Evolutionary conservation across 371 early-diverging fungal genomes (phyloP), one percentile per base, ranked within the genome.

Genomic region (Syncephalis plumigaleata): DNA sequence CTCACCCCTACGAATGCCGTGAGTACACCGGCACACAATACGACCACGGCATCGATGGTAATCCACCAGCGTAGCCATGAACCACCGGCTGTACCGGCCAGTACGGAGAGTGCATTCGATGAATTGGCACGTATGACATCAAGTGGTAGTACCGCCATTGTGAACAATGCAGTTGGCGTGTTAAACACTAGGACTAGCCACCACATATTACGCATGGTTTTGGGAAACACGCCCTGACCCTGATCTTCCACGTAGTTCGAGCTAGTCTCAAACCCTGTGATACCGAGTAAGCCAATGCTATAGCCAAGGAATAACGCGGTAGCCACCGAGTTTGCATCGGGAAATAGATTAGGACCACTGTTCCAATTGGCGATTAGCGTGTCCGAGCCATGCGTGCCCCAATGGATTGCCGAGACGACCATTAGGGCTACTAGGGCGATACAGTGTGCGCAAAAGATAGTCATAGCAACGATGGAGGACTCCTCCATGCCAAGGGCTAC

Each of bases 191-290:
- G 40, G 25, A 70, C 54, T 27, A 70, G 57, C 9, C 60, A 54
- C 58, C 63, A 66, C 69, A 76, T 66, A 47, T 70, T 73, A 39
- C 71, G 58, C 71, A 76, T 66, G 16, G 66, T 60, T 40, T 70
- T 70, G 2, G 70, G 68, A 55, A 67, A 76, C 0, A 68, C 70
- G 23, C 60, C 61, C 8, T 67, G 71, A 27, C 61, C 65, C 39
- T 67, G 56, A 37, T 76, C 69, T 53, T 76, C 72, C 26, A 76
- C 65, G 38, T 67, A 71, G 42, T 71, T 64, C 52, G 58, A 59
- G 11, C 64, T 61, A 2, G 65, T 57, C 58, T 67, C 66, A 44
- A 63, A 64, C 9, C 75, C 75, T 22, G 75, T 75, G 23, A 70
- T 66, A 3, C 71, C 71, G 20, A 76, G 54, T 48, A 76, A 58